Evolutionary conservation across 345 rosid genomes (phyloP), one percentile per base, ranked within the genome.

Genomic region (Pseudoturritis turrita): DNA sequence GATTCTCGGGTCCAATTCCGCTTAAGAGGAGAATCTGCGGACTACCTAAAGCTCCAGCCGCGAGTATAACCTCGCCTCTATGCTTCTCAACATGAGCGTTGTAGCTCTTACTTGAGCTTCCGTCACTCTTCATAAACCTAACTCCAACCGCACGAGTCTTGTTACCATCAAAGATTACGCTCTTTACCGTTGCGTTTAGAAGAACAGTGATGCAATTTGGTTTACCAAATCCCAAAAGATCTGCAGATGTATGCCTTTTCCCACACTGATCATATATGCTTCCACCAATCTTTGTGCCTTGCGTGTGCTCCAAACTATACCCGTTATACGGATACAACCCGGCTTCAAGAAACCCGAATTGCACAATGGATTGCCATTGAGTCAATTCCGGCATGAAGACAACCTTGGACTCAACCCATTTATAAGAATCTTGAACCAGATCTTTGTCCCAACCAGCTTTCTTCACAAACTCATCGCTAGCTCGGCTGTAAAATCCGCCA

Each of bases 201-300:
- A 86, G 87, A 72, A 90, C 89, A 14, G 77, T 41, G 57, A 89
- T 79, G 36, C 76, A 65, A 25, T 59, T 72, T 0, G 81, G 82
- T 73, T 82, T 83, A 31, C 87, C 91, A 64, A 75, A 80, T 19
- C 43, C 81, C 7, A 87, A 78, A 72, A 88, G 94, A 81, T 90
- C 89, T 14, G 93, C 93, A 17, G 97, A 84, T 19, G 87, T 84
- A 26, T 86, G 91, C 39, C 91, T 85, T 45, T 64, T 79, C 44
- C 96, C 92, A 62, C 43, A 59, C 26, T 63, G 53, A 72, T 92
- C 98, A 56, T 83, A 90, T 29, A 76, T 49, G 37, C 83, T 87
- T 45, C 89, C 96, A 47, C 96, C 87, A 6, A 92, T 86, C 76
- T 87, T 90, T 23, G 96, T 92, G 45, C 91, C 96, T 55, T 82